These are phyloP conservation scores for Chaetomium tenue DNA, from an alignment of 495 filamentous ascomycete genomes.

Conservation along the genomic window DNA sequence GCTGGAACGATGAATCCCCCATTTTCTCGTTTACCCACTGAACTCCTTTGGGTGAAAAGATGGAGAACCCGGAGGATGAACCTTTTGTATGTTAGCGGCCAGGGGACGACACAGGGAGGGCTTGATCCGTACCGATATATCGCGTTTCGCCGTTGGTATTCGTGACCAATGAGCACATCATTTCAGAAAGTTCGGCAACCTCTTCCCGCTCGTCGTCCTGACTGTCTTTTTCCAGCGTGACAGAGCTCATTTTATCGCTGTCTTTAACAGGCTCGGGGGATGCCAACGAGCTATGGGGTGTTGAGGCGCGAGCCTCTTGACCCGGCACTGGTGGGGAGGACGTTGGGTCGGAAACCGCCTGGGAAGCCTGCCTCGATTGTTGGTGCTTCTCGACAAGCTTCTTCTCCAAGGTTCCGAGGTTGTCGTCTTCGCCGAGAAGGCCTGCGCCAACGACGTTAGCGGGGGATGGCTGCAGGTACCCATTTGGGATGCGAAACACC, in stretches of 20 bases:
- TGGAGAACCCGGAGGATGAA: conserved; percentile 96
- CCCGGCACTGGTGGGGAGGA: conserved; percentile 46
- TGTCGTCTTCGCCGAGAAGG: conserved; percentile 80
- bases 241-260: conserved; percentile 42
- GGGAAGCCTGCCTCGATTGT: conserved; percentile 46
- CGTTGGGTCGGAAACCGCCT: conserved; percentile 46
- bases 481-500: background rate
- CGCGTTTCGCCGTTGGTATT: conserved; percentile 94
- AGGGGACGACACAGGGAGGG: background rate
- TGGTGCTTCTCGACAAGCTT: conserved; percentile 66
- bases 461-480: background rate
- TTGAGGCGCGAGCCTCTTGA: conserved; percentile 52
- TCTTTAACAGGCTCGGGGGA: conserved; percentile 59
- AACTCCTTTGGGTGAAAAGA: conserved; percentile 90
- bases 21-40: conserved; percentile 99
- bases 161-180: conserved; percentile 99
- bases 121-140: conserved; percentile 73
- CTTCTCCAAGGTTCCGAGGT: conserved; percentile 81
- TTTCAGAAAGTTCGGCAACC: conserved; percentile 88
- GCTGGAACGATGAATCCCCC: conserved; percentile 88
- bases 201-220: conserved; percentile 76
- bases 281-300: conserved; percentile 58
- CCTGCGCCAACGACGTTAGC: conserved; percentile 38
- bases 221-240: conserved; percentile 37
- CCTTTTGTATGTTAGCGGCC: conserved; percentile 52